Evolutionary conservation across 441 rosid species (phyloP).

Genomic region (Populus hybrid): DNA sequence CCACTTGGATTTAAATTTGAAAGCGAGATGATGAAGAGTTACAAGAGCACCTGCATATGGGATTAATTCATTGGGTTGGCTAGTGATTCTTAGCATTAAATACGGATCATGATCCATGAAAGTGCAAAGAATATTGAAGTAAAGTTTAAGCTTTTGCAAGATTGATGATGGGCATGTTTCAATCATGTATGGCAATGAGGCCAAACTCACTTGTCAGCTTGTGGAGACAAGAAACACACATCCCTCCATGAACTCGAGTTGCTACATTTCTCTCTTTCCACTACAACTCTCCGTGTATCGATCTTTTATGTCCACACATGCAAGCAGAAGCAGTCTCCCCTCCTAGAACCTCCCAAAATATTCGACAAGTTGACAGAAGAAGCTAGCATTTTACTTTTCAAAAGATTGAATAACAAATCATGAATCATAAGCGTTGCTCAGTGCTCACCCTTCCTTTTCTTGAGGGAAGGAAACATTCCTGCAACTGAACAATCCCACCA

Average conservation of each 20-base stretch:
- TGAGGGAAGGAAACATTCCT: constrained; percentile 8
- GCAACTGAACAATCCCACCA: constrained; percentile 14
- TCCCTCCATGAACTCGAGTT: constrained; percentile 26
- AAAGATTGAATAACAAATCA: constrained; percentile 20
- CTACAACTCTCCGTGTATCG: background rate
- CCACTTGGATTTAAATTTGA: background rate
- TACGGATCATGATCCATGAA: constrained; percentile 15
- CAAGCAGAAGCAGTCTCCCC: constrained; percentile 3
- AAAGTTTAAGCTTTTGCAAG: constrained; percentile 22
- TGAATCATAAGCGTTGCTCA: background rate
- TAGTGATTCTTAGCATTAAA: constrained; percentile 18
- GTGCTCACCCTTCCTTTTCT: background rate
- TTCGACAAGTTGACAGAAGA: constrained; percentile 12
- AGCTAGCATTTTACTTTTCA: constrained; percentile 11
- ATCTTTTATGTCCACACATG: constrained; percentile 25
- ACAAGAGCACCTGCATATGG: background rate
- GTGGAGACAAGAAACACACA: constrained; percentile 46
- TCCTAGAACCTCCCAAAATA: constrained; percentile 18
- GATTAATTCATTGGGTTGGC: background rate
- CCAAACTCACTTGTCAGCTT: constrained; percentile 43
- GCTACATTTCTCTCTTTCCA: background rate
- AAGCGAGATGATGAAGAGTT: background rate
- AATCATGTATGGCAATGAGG: constrained; percentile 36
- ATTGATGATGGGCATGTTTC: constrained; percentile 38
- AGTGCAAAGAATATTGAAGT: constrained; percentile 20